phyloP scores from a whole-genome alignment of 257 asterid species.

The Solanum microdontum region DNA sequence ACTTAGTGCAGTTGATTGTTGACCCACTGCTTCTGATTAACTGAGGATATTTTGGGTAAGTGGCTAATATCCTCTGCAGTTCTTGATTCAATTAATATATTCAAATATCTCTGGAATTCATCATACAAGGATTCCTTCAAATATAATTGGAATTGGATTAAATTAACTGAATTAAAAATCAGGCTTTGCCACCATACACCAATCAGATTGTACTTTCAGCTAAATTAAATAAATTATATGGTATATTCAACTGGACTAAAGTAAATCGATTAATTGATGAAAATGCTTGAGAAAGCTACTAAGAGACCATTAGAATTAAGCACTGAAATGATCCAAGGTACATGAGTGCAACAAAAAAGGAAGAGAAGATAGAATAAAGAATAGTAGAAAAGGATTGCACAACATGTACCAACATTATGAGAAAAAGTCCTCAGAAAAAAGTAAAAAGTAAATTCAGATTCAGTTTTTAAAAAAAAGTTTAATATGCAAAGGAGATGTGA shows the following conservation, averaged over 20 bases:
- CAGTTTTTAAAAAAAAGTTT: too few species aligned
- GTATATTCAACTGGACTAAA: too few species aligned
- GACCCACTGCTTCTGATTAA: neutral
- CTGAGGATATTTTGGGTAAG: neutral
- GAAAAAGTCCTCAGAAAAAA: neutral
- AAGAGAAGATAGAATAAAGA: neutral
- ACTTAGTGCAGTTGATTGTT: neutral
- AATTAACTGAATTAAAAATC: neutral
- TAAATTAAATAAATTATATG: neutral
- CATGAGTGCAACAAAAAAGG: neutral
- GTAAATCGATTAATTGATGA: too few species aligned
- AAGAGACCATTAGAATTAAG: too few species aligned
- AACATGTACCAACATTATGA: neutral
- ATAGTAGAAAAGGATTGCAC: neutral
- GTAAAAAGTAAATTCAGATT: neutral
- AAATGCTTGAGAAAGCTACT: too few species aligned
- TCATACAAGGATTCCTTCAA: neutral
- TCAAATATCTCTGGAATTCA: neutral
- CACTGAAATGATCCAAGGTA: neutral
- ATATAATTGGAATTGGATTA: neutral
- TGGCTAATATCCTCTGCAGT: neutral
- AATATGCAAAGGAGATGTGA: neutral
- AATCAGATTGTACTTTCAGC: neutral
- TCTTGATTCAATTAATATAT: neutral
- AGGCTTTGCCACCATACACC: neutral